Evolutionary conservation across 495 filamentous ascomycete genomes (phyloP).

Genomic region (Penicillium samsonianum): DNA sequence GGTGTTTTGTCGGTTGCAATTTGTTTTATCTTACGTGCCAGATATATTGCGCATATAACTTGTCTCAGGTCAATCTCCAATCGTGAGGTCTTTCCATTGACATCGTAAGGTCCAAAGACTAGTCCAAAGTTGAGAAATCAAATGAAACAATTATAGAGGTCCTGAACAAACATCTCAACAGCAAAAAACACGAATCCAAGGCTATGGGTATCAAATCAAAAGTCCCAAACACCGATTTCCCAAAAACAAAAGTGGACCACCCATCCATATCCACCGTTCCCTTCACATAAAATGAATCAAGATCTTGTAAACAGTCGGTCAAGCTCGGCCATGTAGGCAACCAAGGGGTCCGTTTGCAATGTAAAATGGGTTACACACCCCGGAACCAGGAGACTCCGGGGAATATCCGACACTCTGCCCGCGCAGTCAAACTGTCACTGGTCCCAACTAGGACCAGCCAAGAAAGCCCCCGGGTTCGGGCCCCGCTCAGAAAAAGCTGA

Average conservation of each 20-base stretch:
- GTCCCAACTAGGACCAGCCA: not conserved
- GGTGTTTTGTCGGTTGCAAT: not conserved
- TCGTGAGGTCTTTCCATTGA: not conserved
- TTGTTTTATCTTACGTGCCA: slow-evolving; percentile 5
- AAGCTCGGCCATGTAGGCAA: slow-evolving; percentile 1
- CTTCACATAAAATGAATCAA: slow-evolving; percentile 10
- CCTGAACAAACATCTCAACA: not conserved
- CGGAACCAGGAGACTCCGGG: slow-evolving; percentile 2
- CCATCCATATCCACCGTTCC: slow-evolving; percentile 7
- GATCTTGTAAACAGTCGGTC: not conserved
- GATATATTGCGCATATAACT: not conserved
- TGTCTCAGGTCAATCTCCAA: not conserved
- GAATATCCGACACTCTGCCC: not conserved
- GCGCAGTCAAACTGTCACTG: too few species aligned
- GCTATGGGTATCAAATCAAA: slow-evolving; percentile 26
- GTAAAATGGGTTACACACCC: not conserved
- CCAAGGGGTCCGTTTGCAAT: slow-evolving; percentile 8
- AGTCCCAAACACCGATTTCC: slow-evolving; percentile 19
- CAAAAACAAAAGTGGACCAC: slow-evolving; percentile 11
- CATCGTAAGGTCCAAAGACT: slow-evolving; percentile 1
- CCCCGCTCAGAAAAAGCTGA: slow-evolving; percentile 41
- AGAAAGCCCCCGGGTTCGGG: not conserved
- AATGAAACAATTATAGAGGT: not conserved
- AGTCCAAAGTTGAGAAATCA: slow-evolving; percentile 1
- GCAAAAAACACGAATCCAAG: slow-evolving; percentile 16